phyloP scores from a whole-genome alignment of 73 alveolate species.

The Paramecium octaurelia region DNA sequence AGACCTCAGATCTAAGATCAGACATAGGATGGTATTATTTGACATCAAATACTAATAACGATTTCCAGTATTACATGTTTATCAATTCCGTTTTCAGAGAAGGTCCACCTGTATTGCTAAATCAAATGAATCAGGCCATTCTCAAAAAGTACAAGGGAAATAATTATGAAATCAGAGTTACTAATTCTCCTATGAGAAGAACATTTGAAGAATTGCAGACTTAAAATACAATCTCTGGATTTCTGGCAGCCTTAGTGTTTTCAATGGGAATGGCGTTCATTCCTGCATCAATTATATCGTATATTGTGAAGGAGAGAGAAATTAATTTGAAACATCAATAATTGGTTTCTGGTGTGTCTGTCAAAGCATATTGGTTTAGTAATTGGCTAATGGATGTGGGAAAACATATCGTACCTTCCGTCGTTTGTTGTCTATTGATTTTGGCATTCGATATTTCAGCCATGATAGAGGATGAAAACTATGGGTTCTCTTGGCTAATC shows the following conservation, averaged over 20 bases:
- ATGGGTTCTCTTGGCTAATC: conserved; percentile 64
- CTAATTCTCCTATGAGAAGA: neutral
- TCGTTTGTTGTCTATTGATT: conserved; percentile 69
- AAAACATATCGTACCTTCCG: conserved; percentile 82
- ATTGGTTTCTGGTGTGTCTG: conserved; percentile 87
- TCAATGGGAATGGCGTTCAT: conserved; percentile 94
- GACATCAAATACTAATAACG: neutral
- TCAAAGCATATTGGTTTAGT: conserved; percentile 88
- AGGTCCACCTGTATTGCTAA: conserved; percentile 40
- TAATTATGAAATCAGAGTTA: neutral
- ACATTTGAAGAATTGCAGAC: conserved; percentile 6
- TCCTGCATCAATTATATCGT: conserved; percentile 88
- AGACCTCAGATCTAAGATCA: neutral
- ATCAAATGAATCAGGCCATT: conserved; percentile 54
- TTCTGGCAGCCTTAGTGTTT: conserved; percentile 73
- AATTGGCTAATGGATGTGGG: conserved; percentile 86
- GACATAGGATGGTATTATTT: conserved; percentile 47
- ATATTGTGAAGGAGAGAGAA: conserved; percentile 94
- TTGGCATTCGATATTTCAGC: conserved; percentile 68
- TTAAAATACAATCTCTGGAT: conserved; percentile 53
- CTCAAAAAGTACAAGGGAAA: neutral
- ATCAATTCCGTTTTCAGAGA: conserved; percentile 51
- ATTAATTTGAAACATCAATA: conserved; percentile 90
- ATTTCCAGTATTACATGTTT: neutral
- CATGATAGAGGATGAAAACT: conserved; percentile 39